Evolutionary conservation across 306 rosid genomes (phyloP), one percentile per base, ranked within the genome.

Genomic region (Prinsepia uniflora): DNA sequence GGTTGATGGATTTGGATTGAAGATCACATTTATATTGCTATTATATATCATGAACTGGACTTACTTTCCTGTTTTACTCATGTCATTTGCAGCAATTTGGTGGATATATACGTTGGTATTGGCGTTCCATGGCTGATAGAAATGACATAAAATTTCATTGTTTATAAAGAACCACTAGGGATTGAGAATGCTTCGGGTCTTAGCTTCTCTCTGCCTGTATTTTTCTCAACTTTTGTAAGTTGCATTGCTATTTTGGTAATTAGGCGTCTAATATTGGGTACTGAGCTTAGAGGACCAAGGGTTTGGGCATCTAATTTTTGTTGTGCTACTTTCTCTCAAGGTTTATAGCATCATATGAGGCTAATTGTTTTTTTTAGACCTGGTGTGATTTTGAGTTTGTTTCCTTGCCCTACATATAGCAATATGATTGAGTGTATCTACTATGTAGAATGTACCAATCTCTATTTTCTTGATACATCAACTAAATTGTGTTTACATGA

Each of bases 201-300:
- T 40, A 90, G 98, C 86, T 94, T 89, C 82, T 86, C 95, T 5
- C 67, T 90, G 79, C 79, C 89, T 42, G 92, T 94, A 52, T 94
- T 90, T 84, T 94, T 94, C 73, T 72, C 52, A 7, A 90, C 98
- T 15, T 94, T 97, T 3, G 87, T 83, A n/a, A 92, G 92, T 24
- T 90, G 97, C 70, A 90, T 90, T 22, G 61, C 73, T 22, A 96
- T 89, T 73, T 86, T 94, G 83, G 86, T 89, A 68, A 67, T 79
- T 50, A 83, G 98, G 84, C 95, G 98, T 72, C 70, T 84, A 52
- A 75, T 84, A 30, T 77, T 94, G 70, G 98, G 98, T 4, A 97
- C 95, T 55, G 97, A 90, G 79, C 88, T 94, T 44, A 97, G 98
- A 75, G 98, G 98, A 65, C 98, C 98, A 50, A 90, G 75, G 86